Evolutionary conservation across 2,329 filamentous ascomycete genomes (phyloP).

Genomic region (Cladophialophora immunda): DNA sequence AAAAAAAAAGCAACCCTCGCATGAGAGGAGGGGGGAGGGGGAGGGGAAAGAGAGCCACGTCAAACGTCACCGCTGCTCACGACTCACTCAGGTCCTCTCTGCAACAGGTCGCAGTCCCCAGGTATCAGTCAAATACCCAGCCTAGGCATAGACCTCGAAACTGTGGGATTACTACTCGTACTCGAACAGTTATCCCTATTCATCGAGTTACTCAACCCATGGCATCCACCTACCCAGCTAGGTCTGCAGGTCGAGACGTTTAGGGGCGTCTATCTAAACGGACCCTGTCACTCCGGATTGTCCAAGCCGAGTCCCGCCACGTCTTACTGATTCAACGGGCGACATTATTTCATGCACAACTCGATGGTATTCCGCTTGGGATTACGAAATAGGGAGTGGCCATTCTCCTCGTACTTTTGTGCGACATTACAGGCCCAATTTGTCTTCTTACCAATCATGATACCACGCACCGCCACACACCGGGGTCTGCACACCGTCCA

Average conservation of each 20-base stretch:
- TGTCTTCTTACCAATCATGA: background rate
- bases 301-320: background rate
- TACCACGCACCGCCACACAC: background rate
- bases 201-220: background rate
- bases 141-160: background rate
- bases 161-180: background rate
- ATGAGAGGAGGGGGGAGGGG: no score
- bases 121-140: no score
- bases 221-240: background rate
- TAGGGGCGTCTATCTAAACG: slow-evolving; percentile 17
- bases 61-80: background rate
- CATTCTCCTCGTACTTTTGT: background rate
- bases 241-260: background rate
- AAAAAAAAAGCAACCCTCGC: background rate
- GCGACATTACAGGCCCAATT: background rate
- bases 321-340: background rate
- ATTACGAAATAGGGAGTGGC: background rate
- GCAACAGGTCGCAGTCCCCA: no score
- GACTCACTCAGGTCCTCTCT: background rate
- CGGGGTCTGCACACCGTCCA: background rate
- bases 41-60: background rate
- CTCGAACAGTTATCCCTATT: no score
- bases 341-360: background rate
- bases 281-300: slow-evolving; percentile 19
- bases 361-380: background rate